These are phyloP conservation scores for Tolypocladium tropicale DNA, from an alignment of 2,329 filamentous ascomycete genomes.

Conservation along the genomic window DNA sequence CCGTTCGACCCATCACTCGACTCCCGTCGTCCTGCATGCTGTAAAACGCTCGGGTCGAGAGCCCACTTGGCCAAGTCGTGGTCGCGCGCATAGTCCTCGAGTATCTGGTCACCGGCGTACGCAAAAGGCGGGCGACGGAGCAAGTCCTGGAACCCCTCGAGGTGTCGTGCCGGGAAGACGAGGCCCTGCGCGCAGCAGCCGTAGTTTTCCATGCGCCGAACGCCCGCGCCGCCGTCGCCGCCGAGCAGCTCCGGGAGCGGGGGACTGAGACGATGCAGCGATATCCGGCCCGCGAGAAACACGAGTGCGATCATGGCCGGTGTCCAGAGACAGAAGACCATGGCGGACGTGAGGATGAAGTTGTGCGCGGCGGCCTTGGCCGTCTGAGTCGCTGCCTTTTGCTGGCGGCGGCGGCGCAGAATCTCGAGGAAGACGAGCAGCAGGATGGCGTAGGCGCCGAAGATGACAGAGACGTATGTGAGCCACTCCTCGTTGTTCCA, in stretches of 20 bases:
- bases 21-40: constrained; percentile 23
- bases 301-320: constrained; percentile 19
- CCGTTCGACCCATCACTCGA: constrained; percentile 14
- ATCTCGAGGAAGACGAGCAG: constrained; percentile 9
- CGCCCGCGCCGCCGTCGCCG: constrained; percentile 4
- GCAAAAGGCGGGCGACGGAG: constrained; percentile 19
- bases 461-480: constrained; percentile 15
- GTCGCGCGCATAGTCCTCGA: constrained; percentile 22
- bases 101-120: constrained; percentile 23
- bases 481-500: constrained; percentile 26
- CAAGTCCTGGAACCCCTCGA: constrained; percentile 15
- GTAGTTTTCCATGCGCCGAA: constrained; percentile 25
- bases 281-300: constrained; percentile 18
- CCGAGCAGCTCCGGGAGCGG: constrained; percentile 2
- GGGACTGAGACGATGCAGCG: constrained; percentile 14
- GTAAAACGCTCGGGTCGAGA: constrained; percentile 24
- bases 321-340: constrained; percentile 19
- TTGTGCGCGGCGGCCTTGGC: constrained; percentile 7
- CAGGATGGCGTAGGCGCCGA: constrained; percentile 14
- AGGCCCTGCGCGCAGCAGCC: constrained; percentile 28
- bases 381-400: constrained; percentile 1
- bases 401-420: not conserved
- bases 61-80: constrained; percentile 22
- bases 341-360: constrained; percentile 13
- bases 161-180: constrained; percentile 20